Base-by-base conservation (phyloP, 1,284 basidiomycete genomes). In the Cutaneotrichosporon cyanovorans region DNA sequence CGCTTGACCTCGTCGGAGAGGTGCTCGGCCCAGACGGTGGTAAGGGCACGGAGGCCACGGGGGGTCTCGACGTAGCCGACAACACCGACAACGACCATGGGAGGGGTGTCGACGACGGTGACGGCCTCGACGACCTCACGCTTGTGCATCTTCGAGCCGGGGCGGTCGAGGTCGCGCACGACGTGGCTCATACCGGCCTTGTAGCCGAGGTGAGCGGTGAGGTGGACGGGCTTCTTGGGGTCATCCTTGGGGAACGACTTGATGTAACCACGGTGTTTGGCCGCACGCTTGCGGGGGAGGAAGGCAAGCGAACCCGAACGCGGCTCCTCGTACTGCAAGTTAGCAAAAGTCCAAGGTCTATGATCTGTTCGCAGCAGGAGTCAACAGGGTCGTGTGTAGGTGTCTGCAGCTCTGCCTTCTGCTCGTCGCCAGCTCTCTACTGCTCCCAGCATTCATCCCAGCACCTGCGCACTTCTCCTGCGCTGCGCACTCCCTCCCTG, bases 181-280 rank as follows among this genome's bases (percentile, higher is more conserved):
- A 98, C 81, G 75, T 99, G 95, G 76, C 91, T 96, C 95, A 98
- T 98, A 71, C 95, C 95, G 62, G 93, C 95, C 83, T 99, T 98
- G 87, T 96, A 99, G 65, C 93, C 95, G 83, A 99, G 83, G 73
- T 87, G 78, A 62, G 95, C 95, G 65, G 95, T 99, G 75, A 99
- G 81, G 78, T 99, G 95, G 57, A 96, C 90, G 50, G 89, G 91
- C 78, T 97, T 97, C 82, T 92, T 97, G 75, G 90, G 81, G 80
- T 98, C 93, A 82, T 99, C 95, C 91, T 84, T 89, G 69, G 92
- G 91, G 83, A 96, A 96, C 55, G 90, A 83, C 83, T 96, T 96
- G 75, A 93, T 89, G 80, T 91, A 91, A 74, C 91, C 91, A 65
- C 91, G 85, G 76, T 95, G 91, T 72, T 90, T 84, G 61, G 91